Conservation (phyloP, 352 stramenopile genomes). For the Phytophthora sansomeana region DNA sequence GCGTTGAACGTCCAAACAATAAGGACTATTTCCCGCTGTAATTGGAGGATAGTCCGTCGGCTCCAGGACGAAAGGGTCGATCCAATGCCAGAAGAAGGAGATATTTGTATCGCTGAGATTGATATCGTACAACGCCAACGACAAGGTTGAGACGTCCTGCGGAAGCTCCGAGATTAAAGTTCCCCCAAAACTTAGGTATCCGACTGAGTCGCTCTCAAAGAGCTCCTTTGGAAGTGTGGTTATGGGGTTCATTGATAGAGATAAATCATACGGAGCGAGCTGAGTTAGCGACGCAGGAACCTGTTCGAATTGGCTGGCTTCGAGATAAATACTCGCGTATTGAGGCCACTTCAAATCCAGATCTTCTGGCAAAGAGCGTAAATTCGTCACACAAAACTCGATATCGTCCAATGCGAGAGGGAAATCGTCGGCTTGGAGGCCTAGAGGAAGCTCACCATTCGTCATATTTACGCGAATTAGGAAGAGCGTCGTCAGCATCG, state of each 20-base stretch:
- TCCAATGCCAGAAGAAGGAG: constrained; percentile 44
- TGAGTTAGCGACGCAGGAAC: constrained; percentile 24
- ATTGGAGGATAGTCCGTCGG: constrained; percentile 11
- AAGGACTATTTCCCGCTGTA: constrained; percentile 30
- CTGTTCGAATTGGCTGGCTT: constrained; percentile 20
- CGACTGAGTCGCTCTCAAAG: constrained; percentile 41
- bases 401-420: constrained; percentile 29
- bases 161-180: constrained; percentile 33
- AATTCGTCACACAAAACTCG: constrained; percentile 40
- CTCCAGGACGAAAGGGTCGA: constrained; percentile 20
- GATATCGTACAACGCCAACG: constrained; percentile 32
- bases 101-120: constrained; percentile 40
- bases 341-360: constrained; percentile 49
- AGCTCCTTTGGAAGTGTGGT: constrained; percentile 28
- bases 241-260: constrained; percentile 37
- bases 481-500: constrained; percentile 19
- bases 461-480: constrained; percentile 27
- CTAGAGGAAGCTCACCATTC: constrained; percentile 10
- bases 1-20: constrained; percentile 19
- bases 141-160: constrained; percentile 23
- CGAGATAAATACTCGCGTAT: constrained; percentile 37
- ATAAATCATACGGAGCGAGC: constrained; percentile 35
- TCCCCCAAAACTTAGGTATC: constrained; percentile 36
- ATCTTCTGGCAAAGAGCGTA: constrained; percentile 39
- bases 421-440: constrained; percentile 16